Conservation (phyloP, 75 land plant genomes). For the Pinus albicaulis region DNA sequence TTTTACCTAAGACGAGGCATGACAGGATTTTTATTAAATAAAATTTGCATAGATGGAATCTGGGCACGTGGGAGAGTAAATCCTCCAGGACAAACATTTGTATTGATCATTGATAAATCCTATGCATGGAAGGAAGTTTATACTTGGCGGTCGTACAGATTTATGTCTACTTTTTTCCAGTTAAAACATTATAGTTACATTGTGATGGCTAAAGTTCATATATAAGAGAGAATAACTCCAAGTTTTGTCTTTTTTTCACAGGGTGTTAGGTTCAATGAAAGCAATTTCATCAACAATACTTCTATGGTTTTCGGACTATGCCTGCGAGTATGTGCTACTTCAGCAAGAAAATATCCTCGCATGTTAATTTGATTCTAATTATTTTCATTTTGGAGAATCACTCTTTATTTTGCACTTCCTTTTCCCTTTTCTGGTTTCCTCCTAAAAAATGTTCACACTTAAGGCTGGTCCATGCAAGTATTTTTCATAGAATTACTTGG, state of each 20-base stretch:
- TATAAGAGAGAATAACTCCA: neutral
- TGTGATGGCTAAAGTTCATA: neutral
- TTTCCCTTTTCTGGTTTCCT: neutral
- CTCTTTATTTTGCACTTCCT: neutral
- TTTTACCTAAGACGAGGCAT: no score
- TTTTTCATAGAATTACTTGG: neutral
- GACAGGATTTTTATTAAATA: no score
- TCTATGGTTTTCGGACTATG: slow-evolving; percentile 85
- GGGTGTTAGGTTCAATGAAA: slow-evolving; percentile 64
- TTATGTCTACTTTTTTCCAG: no score
- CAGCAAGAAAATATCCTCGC: neutral
- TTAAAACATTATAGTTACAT: no score
- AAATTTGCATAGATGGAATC: no score
- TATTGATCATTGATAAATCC: no score
- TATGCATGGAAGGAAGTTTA: no score
- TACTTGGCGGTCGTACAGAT: no score
- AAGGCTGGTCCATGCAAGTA: neutral
- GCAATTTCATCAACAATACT: slow-evolving; percentile 80
- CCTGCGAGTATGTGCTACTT: slow-evolving; percentile 44
- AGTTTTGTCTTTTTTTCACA: slow-evolving; percentile 17
- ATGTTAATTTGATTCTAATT: neutral
- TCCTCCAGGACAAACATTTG: no score
- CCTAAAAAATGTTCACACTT: neutral
- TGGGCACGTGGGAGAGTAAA: no score
- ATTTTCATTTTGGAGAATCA: neutral